phyloP scores from a whole-genome alignment of 371 early-diverging fungal species.

The Circinella minor region DNA sequence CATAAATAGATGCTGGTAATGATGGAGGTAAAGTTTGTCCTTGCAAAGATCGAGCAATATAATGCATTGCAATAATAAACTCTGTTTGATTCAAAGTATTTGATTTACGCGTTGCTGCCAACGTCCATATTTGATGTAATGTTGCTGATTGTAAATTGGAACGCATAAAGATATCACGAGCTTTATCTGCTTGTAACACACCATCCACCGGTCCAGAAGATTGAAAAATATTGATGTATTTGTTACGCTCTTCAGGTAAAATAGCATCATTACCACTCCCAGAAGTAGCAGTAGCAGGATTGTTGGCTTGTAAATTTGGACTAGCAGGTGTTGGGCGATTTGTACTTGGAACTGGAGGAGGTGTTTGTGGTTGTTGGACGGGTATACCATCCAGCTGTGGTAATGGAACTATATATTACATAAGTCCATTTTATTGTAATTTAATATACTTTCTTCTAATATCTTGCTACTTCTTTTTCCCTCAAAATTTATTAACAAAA shows the following conservation, averaged over 20 bases:
- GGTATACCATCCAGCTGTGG: conserved; percentile 59
- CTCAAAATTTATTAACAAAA: conserved; percentile 4
- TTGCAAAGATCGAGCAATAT: conserved; percentile 72
- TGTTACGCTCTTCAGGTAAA: conserved; percentile 63
- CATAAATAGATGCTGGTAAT: conserved; percentile 63
- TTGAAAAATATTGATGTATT: conserved; percentile 75
- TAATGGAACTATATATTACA: conserved; percentile 33
- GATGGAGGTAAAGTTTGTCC: conserved; percentile 61
- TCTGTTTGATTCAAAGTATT: conserved; percentile 73
- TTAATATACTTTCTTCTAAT: not conserved
- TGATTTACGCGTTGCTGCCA: conserved; percentile 74
- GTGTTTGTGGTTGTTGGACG: conserved; percentile 17
- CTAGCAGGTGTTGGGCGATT: conserved; percentile 14
- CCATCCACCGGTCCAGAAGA: conserved; percentile 71
- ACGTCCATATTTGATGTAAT: conserved; percentile 59
- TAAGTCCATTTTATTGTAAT: not conserved
- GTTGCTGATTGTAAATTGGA: conserved; percentile 56
- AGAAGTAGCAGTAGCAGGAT: not conserved
- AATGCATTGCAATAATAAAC: conserved; percentile 86
- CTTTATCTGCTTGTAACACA: conserved; percentile 63
- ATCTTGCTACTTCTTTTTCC: not conserved
- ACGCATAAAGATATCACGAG: conserved; percentile 50
- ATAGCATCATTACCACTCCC: conserved; percentile 29
- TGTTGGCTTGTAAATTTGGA: conserved; percentile 8
- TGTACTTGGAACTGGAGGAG: conserved; percentile 8